Evolutionary conservation across 179 eudicot genomes (phyloP).

Genomic region (Beta corolliflora): DNA sequence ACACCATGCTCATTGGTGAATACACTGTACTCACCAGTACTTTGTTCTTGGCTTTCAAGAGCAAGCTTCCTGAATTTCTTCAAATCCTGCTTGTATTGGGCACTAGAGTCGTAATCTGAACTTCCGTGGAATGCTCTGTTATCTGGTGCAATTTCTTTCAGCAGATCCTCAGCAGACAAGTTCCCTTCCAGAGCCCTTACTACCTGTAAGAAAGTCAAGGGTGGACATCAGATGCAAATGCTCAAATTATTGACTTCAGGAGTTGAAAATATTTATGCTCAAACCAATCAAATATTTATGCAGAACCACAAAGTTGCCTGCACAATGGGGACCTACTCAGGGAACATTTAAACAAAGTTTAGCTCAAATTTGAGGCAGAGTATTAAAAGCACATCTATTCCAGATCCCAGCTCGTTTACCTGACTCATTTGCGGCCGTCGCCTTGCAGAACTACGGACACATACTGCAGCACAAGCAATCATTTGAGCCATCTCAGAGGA

Average conservation of each 20-base stretch:
- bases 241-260: background rate
- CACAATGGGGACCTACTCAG: background rate
- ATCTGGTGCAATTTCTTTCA: constrained; percentile 40
- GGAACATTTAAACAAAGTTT: constrained; percentile 3
- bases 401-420: constrained; percentile 34
- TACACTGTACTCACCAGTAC: constrained; percentile 47
- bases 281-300: background rate
- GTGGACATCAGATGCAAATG: background rate
- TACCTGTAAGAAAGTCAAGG: constrained; percentile 27
- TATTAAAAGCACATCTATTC: background rate
- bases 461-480: constrained; percentile 84
- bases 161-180: constrained; percentile 43
- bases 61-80: constrained; percentile 48
- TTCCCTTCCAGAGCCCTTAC: constrained; percentile 54
- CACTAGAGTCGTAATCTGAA: constrained; percentile 47
- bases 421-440: constrained; percentile 72
- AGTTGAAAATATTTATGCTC: background rate
- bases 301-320: background rate
- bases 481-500: constrained; percentile 63
- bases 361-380: background rate
- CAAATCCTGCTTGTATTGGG: constrained; percentile 44
- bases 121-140: constrained; percentile 42
- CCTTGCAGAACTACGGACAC: constrained; percentile 76
- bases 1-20: constrained; percentile 45
- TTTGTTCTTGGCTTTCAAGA: constrained; percentile 45